These are phyloP conservation scores for Saturnispora sekii DNA, from an alignment of 805 yeast genomes.

Conservation along the genomic window DNA sequence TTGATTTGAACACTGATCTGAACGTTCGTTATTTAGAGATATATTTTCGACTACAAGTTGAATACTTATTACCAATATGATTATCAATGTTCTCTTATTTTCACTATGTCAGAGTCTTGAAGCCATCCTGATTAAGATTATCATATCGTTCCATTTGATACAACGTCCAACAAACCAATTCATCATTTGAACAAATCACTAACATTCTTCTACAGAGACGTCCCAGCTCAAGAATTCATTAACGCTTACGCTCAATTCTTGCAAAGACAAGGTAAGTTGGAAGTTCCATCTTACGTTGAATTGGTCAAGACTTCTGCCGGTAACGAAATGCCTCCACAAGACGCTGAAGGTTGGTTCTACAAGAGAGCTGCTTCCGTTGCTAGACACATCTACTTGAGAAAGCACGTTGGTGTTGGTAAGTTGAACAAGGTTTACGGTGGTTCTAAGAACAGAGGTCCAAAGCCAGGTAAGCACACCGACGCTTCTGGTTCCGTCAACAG, in stretches of 20 bases:
- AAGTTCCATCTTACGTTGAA: slow-evolving; percentile 99
- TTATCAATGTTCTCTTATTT: too few relatives aligned
- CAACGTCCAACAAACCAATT: background rate
- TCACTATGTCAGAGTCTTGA: background rate
- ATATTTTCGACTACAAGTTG: too few relatives aligned
- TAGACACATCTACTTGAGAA: slow-evolving; percentile 99
- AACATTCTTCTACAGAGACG: slow-evolving; percentile 66
- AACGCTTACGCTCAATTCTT: slow-evolving; percentile 99
- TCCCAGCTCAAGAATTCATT: slow-evolving; percentile 99
- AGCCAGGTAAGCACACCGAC: slow-evolving; percentile 97
- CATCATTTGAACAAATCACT: background rate
- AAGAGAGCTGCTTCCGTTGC: slow-evolving; percentile 99
- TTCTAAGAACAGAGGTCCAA: slow-evolving; percentile 97
- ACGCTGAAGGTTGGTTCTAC: slow-evolving; percentile 99
- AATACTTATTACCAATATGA: too few relatives aligned
- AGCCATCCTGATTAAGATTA: background rate
- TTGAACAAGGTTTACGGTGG: slow-evolving; percentile 99
- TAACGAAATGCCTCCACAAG: slow-evolving; percentile 99
- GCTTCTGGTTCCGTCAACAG: slow-evolving; percentile 99
- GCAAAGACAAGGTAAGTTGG: slow-evolving; percentile 99
- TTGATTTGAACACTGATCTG: too few relatives aligned
- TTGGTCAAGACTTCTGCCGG: slow-evolving; percentile 98
- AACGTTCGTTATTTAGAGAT: too few relatives aligned
- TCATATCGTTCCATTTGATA: background rate
- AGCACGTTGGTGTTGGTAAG: slow-evolving; percentile 98